Percentiles rank a stretch among this genome's conserved stretches.
Evolutionary conservation across 1,284 basidiomycete species (phyloP).

Genomic region (Apiotrichum veenhuisii): DNA sequence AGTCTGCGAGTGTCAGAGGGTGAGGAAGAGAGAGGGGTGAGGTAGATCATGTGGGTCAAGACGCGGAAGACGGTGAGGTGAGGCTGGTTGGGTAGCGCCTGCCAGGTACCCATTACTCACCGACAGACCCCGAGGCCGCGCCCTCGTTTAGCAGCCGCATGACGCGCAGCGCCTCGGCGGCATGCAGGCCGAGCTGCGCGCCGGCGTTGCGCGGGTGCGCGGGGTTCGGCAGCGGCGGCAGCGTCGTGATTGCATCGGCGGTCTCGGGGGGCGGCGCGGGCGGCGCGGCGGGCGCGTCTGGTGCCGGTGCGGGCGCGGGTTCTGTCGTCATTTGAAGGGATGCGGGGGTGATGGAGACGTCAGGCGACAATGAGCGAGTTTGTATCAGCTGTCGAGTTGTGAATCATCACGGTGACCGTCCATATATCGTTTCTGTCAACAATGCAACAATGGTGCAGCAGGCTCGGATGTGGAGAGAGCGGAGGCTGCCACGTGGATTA

Average conservation of each 20-base stretch:
- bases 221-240: constrained; percentile 6
- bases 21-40: no score
- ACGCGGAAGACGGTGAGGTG: no score
- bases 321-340: neutral
- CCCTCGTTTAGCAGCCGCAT: constrained; percentile 8
- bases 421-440: no score
- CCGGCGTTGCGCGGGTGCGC: constrained; percentile 2
- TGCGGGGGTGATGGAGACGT: neutral
- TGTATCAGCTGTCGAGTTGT: neutral
- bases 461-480: no score
- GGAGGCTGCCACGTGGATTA: no score
- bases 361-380: neutral
- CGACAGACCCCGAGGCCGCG: constrained; percentile 6
- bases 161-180: constrained; percentile 7
- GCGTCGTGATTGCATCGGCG: neutral
- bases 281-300: no score
- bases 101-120: neutral
- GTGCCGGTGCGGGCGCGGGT: neutral
- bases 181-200: neutral
- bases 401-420: no score
- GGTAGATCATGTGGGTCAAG: no score
- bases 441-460: no score
- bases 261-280: neutral
- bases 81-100: neutral
- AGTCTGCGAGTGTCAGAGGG: constrained; percentile 9